phyloP scores from a whole-genome alignment of 306 rosid genomes.

The Dalbergia oliveri region DNA sequence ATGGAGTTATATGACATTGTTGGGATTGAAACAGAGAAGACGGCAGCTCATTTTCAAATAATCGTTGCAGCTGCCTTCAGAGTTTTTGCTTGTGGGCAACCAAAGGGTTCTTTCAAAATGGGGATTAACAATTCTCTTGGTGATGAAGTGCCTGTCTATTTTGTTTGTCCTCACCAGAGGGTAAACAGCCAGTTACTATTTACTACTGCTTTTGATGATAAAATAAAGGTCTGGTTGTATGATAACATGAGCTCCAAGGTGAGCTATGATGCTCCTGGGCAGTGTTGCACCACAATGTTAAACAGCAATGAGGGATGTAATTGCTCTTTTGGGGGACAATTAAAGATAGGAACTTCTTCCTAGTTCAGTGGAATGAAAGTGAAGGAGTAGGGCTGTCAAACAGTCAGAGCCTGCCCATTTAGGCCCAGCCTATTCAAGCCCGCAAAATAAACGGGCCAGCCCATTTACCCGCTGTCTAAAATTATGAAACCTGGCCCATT shows the following conservation, averaged over 20 bases:
- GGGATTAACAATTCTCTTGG: slow-evolving; percentile 39
- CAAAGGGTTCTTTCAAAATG: no score
- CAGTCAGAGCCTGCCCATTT: no score
- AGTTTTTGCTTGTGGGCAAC: no score
- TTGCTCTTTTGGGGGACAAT: slow-evolving; percentile 71
- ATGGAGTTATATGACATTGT: no score
- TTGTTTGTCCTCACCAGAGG: slow-evolving; percentile 77
- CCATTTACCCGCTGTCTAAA: no score
- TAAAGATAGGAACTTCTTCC: slow-evolving; percentile 73
- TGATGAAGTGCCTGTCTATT: slow-evolving; percentile 80
- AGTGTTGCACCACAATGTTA: slow-evolving; percentile 71
- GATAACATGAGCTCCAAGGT: slow-evolving; percentile 68
- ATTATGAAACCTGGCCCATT: no score
- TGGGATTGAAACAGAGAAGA: no score
- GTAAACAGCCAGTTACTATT: slow-evolving; percentile 75
- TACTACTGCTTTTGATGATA: slow-evolving; percentile 79
- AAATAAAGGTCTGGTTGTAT: slow-evolving; percentile 83
- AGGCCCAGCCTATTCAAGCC: no score
- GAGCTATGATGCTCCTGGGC: slow-evolving; percentile 80
- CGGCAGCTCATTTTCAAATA: no score
- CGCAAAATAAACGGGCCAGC: no score
- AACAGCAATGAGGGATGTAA: slow-evolving; percentile 51
- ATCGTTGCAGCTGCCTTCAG: no score
- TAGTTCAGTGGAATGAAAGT: slow-evolving; percentile 86
- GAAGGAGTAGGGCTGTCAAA: slow-evolving; percentile 56